Conservation (phyloP, 192 early-diverging fungal genomes). For the Mycoemilia scoparia region DNA sequence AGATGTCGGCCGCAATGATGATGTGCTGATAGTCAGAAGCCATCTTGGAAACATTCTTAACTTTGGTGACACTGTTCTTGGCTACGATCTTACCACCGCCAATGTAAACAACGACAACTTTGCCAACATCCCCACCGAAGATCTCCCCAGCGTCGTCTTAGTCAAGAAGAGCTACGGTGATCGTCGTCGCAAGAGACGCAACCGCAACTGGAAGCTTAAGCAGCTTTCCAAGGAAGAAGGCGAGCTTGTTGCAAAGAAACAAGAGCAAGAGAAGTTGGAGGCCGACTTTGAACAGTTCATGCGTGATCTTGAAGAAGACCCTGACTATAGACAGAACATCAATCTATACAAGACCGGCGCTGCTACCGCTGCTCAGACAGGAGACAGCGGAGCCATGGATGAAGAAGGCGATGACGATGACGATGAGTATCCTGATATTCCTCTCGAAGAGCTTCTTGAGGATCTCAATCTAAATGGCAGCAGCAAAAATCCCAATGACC, state of each 20-base stretch:
- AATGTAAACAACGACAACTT: conserved; percentile 86
- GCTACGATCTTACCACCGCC: conserved; percentile 70
- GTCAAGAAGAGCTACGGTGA: conserved; percentile 85
- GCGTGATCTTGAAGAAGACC: conserved; percentile 96
- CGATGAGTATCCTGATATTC: conserved; percentile 84
- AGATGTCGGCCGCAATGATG: conserved; percentile 70
- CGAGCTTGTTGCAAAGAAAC: conserved; percentile 56
- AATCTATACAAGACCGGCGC: conserved; percentile 70
- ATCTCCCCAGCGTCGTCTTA: conserved; percentile 74
- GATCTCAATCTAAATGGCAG: conserved; percentile 63
- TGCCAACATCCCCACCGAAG: conserved; percentile 44
- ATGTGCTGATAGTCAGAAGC: conserved; percentile 68
- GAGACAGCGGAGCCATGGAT: conserved; percentile 22
- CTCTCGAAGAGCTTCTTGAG: conserved; percentile 83
- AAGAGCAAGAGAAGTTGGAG: conserved; percentile 59
- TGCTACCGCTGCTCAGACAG: conserved; percentile 6
- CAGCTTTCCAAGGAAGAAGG: conserved; percentile 77
- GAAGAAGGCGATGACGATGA: conserved; percentile 57
- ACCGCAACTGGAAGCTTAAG: conserved; percentile 82
- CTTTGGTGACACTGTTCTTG: conserved; percentile 78
- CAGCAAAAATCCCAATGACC: conserved; percentile 22
- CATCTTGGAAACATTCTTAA: conserved; percentile 84
- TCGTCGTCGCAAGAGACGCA: conserved; percentile 68
- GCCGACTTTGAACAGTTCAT: conserved; percentile 89
- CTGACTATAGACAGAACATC: conserved; percentile 82